These are phyloP conservation scores for Oidiodendron maius DNA, from an alignment of 495 filamentous ascomycete genomes.

Conservation along the genomic window DNA sequence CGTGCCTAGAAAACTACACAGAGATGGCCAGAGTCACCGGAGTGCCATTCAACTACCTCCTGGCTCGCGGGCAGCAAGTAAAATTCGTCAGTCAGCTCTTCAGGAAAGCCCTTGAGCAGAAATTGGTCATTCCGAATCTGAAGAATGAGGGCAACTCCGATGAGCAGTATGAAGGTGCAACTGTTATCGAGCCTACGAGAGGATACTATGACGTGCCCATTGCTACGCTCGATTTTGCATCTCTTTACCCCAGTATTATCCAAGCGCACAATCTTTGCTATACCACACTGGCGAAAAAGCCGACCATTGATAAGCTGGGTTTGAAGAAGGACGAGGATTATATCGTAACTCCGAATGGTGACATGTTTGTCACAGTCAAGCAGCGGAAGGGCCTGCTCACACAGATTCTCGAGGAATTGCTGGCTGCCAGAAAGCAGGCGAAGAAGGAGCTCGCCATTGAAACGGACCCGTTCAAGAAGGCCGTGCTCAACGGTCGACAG, in stretches of 20 bases:
- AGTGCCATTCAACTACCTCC: constrained; percentile 92
- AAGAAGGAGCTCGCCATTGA: constrained; percentile 87
- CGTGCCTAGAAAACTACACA: constrained; percentile 95
- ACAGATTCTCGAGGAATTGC: constrained; percentile 90
- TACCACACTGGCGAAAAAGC: constrained; percentile 85
- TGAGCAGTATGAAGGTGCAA: constrained; percentile 96
- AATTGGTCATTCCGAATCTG: constrained; percentile 87
- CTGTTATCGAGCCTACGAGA: constrained; percentile 90
- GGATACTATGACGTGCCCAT: constrained; percentile 93
- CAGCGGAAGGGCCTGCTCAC: constrained; percentile 87
- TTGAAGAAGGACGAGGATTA: constrained; percentile 88
- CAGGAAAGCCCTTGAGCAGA: constrained; percentile 86
- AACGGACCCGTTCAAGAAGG: constrained; percentile 95
- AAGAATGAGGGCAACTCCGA: constrained; percentile 48
- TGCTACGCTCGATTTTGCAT: constrained; percentile 97
- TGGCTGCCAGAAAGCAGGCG: constrained; percentile 84
- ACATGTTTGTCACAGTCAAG: constrained; percentile 86
- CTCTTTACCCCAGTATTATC: constrained; percentile 97
- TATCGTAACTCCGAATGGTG: constrained; percentile 88
- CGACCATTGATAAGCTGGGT: constrained; percentile 62
- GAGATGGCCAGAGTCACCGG: constrained; percentile 99
- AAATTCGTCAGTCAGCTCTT: constrained; percentile 98
- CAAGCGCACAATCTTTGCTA: constrained; percentile 99
- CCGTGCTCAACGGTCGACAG: constrained; percentile 95
- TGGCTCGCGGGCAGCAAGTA: constrained; percentile 90